phyloP scores from a whole-genome alignment of 2,329 filamentous ascomycete species.

The Pestalotiopsis sp. region DNA sequence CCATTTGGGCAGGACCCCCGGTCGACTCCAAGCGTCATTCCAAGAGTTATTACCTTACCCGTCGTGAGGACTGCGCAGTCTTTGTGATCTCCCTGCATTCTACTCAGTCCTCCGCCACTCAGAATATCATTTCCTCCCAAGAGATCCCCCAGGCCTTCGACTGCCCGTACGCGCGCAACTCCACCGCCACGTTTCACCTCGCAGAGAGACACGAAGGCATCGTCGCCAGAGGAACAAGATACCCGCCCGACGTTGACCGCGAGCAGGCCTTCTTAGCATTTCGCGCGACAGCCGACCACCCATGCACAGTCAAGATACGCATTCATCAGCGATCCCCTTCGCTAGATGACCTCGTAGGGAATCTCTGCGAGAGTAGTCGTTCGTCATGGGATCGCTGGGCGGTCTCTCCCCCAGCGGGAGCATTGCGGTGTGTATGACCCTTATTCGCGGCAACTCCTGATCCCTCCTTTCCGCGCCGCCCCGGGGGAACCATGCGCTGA shows the following conservation, averaged over 20 bases:
- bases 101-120: neutral
- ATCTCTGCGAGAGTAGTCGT: conserved; percentile 30
- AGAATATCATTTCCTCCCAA: neutral
- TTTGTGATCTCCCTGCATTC: neutral
- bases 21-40: conserved; percentile 14
- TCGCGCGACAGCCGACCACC: neutral
- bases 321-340: conserved; percentile 18
- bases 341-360: conserved; percentile 46
- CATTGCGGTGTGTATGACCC: conserved; percentile 63
- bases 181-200: conserved; percentile 1
- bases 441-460: neutral
- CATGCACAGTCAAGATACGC: conserved; percentile 10
- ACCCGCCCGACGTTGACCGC: neutral
- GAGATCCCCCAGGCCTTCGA: neutral
- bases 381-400: conserved; percentile 72
- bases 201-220: neutral
- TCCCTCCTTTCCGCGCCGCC: neutral
- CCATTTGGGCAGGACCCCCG: conserved; percentile 15
- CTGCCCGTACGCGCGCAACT: neutral
- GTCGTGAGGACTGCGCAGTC: neutral
- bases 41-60: neutral
- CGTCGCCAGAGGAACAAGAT: neutral
- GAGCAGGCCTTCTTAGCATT: neutral
- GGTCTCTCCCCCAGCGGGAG: conserved; percentile 78
- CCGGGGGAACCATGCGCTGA: neutral